These are phyloP conservation scores for Penicillium sp. DNA, from an alignment of 2,329 filamentous ascomycete species.

Conservation along the genomic window DNA sequence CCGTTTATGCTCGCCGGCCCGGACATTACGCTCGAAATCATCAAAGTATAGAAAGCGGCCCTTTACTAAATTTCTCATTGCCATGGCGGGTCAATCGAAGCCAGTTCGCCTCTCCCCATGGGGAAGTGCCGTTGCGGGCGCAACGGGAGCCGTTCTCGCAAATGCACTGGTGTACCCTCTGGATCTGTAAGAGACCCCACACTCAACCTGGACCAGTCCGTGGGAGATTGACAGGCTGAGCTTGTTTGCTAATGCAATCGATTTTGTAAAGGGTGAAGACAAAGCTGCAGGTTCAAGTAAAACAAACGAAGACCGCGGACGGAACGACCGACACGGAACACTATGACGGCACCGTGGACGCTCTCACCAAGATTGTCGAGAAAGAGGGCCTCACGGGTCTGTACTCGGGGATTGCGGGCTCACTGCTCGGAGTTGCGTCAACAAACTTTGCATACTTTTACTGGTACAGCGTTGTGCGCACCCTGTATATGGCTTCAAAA, in stretches of 20 bases:
- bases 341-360: conserved; percentile 83
- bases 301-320: conserved; percentile 47
- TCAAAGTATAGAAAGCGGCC: conserved; percentile 2
- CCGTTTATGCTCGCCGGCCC: conserved; percentile 12
- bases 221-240: neutral
- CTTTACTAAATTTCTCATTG: conserved; percentile 5
- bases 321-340: conserved; percentile 54
- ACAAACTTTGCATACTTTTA: conserved; percentile 99
- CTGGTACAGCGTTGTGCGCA: conserved; percentile 88
- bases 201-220: neutral
- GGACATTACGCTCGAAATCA: conserved; percentile 3
- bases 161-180: conserved; percentile 95
- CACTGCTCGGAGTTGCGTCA: conserved; percentile 84
- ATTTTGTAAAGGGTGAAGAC: conserved; percentile 74
- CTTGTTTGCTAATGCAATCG: conserved; percentile 12
- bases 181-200: conserved; percentile 67
- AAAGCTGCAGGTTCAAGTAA: conserved; percentile 88
- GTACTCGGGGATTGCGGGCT: conserved; percentile 81
- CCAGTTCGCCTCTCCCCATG: conserved; percentile 72
- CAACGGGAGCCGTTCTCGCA: conserved; percentile 85
- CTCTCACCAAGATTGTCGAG: conserved; percentile 73
- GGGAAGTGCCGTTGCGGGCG: conserved; percentile 87
- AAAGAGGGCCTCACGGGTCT: conserved; percentile 76
- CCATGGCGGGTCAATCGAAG: conserved; percentile 57
- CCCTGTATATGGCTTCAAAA: conserved; percentile 62